phyloP scores from a whole-genome alignment of 2,329 filamentous ascomycete species.

The Cordyceps tenuipes region DNA sequence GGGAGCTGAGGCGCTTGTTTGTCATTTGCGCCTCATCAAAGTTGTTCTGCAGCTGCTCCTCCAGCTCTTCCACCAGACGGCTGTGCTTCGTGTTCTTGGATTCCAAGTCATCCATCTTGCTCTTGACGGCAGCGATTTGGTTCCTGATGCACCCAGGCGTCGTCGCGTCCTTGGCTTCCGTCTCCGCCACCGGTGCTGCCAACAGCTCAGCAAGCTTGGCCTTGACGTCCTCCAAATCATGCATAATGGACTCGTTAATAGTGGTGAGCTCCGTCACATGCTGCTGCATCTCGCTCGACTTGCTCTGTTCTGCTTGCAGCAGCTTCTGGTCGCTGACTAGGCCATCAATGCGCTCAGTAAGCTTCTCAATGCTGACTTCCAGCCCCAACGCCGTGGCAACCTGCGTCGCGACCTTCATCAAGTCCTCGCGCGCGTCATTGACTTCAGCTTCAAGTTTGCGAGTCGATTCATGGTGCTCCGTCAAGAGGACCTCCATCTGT shows the following conservation, averaged over 20 bases:
- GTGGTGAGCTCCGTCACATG: conserved; percentile 47
- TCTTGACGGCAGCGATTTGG: conserved; percentile 54
- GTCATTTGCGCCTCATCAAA: conserved; percentile 86
- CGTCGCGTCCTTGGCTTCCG: conserved; percentile 36
- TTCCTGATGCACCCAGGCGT: conserved; percentile 42
- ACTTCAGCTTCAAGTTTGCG: conserved; percentile 54
- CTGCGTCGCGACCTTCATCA: conserved; percentile 55
- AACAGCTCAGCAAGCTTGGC: conserved; percentile 45
- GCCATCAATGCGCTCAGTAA: conserved; percentile 53
- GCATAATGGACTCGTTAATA: conserved; percentile 52
- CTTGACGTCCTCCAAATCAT: conserved; percentile 55
- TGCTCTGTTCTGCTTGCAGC: conserved; percentile 49
- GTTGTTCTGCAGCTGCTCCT: conserved; percentile 90
- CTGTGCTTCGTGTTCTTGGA: conserved; percentile 80
- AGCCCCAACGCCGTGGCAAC: conserved; percentile 53
- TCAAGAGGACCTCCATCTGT: conserved; percentile 49
- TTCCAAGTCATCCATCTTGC: conserved; percentile 55
- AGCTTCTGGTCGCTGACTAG: conserved; percentile 52
- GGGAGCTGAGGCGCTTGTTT: conserved; percentile 76
- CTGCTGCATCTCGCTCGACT: conserved; percentile 46
- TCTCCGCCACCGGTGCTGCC: conserved; percentile 23
- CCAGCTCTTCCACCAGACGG: conserved; percentile 85
- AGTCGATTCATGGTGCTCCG: conserved; percentile 50
- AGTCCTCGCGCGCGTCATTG: conserved; percentile 55
- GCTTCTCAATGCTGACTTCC: conserved; percentile 58